Conservation (phyloP, 495 filamentous ascomycete genomes). For the Penicillium salamii region DNA sequence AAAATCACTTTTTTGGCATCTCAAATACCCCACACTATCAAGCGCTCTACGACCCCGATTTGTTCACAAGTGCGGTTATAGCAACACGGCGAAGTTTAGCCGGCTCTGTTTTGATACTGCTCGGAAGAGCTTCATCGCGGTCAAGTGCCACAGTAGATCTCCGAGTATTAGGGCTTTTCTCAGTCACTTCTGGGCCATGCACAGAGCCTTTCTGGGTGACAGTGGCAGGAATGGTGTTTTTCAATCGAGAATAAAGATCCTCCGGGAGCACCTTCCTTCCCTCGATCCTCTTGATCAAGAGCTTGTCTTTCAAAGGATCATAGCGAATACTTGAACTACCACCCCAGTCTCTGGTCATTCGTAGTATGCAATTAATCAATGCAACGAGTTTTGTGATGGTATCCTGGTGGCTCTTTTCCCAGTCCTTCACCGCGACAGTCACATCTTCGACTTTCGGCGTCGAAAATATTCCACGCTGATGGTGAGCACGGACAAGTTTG, state of each 20-base stretch:
- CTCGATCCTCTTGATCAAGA: conserved; percentile 23
- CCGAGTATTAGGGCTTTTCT: neutral
- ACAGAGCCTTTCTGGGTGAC: neutral
- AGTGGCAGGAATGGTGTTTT: neutral
- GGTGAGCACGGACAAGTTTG: conserved; percentile 48
- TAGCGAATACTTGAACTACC: conserved; percentile 33
- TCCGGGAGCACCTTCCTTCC: conserved; percentile 32
- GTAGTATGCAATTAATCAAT: conserved; percentile 36
- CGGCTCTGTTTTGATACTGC: neutral
- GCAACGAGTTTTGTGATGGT: conserved; percentile 31
- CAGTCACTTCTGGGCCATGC: neutral
- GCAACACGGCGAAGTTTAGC: neutral
- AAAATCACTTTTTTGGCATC: no score
- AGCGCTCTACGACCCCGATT: no score
- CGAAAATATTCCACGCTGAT: conserved; percentile 39
- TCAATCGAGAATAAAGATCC: conserved; percentile 18
- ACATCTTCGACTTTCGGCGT: conserved; percentile 38
- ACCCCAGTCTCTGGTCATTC: conserved; percentile 23
- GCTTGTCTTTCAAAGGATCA: conserved; percentile 22
- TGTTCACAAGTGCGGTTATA: no score
- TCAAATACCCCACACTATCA: no score
- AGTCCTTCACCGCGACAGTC: conserved; percentile 25
- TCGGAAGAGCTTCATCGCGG: neutral
- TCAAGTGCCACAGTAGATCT: neutral
- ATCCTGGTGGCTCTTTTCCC: conserved; percentile 36